A percentile compares a stretch with the other conserved stretches of the same genome.
Evolutionary conservation across 1,284 basidiomycete genomes (phyloP).

Genomic region (Fomes fomentarius): DNA sequence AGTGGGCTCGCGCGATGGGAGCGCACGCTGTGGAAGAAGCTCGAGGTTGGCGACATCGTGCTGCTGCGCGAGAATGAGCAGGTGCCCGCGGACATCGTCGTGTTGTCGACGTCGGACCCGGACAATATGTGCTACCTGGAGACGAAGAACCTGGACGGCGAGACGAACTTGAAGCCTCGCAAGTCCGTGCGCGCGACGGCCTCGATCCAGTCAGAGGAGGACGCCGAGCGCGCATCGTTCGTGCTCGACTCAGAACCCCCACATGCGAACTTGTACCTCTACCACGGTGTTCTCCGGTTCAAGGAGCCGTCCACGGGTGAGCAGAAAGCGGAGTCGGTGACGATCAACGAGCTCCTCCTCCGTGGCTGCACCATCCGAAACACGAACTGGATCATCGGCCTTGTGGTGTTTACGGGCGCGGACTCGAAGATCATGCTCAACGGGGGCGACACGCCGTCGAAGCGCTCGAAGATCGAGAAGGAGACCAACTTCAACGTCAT

Average conservation of each 20-base stretch:
- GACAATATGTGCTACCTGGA: conserved; percentile 89
- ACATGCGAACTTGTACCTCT: conserved; percentile 91
- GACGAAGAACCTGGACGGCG: conserved; percentile 96
- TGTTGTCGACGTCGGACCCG: conserved; percentile 85
- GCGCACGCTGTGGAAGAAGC: conserved; percentile 96
- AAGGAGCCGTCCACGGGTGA: conserved; percentile 54
- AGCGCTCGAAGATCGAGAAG: conserved; percentile 94
- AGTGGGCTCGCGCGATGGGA: conserved; percentile 88
- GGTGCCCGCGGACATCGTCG: conserved; percentile 93
- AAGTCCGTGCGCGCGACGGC: conserved; percentile 80
- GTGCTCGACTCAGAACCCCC: conserved; percentile 92
- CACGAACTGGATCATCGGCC: conserved; percentile 91
- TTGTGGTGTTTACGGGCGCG: conserved; percentile 93
- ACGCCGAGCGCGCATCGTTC: conserved; percentile 87
- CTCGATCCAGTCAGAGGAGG: conserved; percentile 84
- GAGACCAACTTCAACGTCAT: conserved; percentile 99
- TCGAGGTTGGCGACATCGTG: conserved; percentile 97
- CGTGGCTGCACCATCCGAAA: conserved; percentile 94
- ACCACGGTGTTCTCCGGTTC: conserved; percentile 86
- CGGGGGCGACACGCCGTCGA: conserved; percentile 89
- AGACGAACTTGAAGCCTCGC: conserved; percentile 94
- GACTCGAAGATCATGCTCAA: conserved; percentile 99
- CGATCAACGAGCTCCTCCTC: conserved; percentile 92
- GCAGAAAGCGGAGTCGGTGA: conserved; percentile 67
- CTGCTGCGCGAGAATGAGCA: conserved; percentile 92